Percentiles rank a stretch among this genome's conserved stretches.
phyloP scores from a whole-genome alignment of 2,329 filamentous ascomycete species.

The Colletotrichum noveboracense region DNA sequence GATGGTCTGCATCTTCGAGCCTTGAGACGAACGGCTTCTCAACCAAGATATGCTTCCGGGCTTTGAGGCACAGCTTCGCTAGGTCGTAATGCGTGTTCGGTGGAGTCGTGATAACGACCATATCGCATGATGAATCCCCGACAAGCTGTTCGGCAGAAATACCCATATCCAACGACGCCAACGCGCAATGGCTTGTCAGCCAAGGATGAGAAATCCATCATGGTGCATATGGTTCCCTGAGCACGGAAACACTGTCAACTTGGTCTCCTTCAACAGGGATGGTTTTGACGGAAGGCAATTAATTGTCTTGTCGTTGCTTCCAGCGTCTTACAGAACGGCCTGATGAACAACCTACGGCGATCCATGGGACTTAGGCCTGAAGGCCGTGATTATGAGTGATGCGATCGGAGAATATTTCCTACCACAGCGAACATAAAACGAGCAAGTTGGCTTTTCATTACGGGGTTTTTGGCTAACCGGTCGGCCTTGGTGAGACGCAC shows the following conservation, averaged over 20 bases:
- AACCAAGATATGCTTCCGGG: background rate
- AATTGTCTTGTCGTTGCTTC: too few species aligned
- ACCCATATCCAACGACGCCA: background rate
- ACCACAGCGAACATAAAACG: background rate
- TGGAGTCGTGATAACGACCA: background rate
- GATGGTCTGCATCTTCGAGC: background rate
- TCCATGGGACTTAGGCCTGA: background rate
- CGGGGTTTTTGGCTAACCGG: background rate
- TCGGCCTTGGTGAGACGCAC: background rate
- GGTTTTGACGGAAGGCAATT: too few species aligned
- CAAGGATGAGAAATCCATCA: background rate
- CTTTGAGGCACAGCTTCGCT: background rate
- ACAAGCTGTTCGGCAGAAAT: background rate
- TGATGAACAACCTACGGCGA: background rate
- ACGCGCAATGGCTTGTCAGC: background rate
- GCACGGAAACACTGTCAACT: background rate
- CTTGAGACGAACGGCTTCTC: background rate
- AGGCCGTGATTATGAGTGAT: background rate
- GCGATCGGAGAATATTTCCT: background rate
- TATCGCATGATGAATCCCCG: background rate
- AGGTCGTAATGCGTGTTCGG: background rate
- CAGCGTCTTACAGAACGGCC: background rate
- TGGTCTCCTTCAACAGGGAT: background rate
- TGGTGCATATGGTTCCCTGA: fast-evolving
- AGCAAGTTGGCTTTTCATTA: background rate